Evolutionary conservation across 306 rosid species (phyloP).

Genomic region (Ochetophila trinervis): DNA sequence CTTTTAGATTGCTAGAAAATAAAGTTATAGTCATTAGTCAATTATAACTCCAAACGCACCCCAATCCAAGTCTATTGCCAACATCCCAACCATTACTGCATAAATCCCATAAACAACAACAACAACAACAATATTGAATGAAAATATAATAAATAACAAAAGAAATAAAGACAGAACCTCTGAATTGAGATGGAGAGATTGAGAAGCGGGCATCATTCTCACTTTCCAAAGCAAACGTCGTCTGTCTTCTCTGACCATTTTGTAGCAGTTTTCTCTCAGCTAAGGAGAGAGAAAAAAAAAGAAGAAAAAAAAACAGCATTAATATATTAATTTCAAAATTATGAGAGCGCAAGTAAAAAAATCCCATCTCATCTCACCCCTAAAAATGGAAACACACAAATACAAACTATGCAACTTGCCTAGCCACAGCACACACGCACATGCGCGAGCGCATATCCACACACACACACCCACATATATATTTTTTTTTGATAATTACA

Average conservation of each 20-base stretch:
- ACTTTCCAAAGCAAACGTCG: constrained; percentile 73
- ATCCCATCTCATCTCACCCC: neutral
- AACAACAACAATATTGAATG: too few relatives aligned
- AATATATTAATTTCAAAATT: neutral
- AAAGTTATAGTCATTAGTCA: too few relatives aligned
- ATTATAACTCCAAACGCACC: neutral
- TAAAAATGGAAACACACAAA: neutral
- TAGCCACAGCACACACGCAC: too few relatives aligned
- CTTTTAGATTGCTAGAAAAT: neutral
- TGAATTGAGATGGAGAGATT: constrained; percentile 26
- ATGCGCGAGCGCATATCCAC: too few relatives aligned
- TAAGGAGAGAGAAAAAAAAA: constrained; percentile 18
- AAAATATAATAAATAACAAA: too few relatives aligned
- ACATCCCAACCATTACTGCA: too few relatives aligned
- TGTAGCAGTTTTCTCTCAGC: constrained; percentile 76
- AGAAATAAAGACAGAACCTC: constrained; percentile 24
- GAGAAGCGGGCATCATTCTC: constrained; percentile 37
- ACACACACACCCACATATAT: too few relatives aligned
- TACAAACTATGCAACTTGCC: too few relatives aligned
- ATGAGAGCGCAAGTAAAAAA: neutral
- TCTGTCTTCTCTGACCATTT: constrained; percentile 69
- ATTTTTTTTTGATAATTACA: too few relatives aligned
- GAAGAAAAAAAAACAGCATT: neutral
- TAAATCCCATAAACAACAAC: too few relatives aligned
- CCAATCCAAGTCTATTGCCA: too few relatives aligned